A percentile compares a stretch with the other conserved stretches of the same genome.
Conservation (phyloP, 2,329 filamentous ascomycete genomes). For the Talaromyces sp. region DNA sequence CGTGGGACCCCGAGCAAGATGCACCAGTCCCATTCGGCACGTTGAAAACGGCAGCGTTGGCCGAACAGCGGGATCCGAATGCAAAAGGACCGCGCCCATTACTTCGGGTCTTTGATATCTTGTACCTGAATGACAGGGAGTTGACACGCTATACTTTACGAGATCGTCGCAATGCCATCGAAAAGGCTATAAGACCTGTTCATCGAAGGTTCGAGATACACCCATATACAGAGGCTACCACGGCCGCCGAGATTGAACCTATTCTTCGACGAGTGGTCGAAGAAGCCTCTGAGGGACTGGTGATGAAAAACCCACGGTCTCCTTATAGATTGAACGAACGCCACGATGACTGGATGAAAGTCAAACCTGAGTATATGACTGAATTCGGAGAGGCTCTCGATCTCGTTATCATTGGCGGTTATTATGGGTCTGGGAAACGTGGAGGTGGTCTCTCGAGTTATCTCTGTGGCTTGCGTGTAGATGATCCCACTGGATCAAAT, state of each 20-base stretch:
- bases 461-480: conserved; percentile 78
- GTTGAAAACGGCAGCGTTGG: conserved; percentile 82
- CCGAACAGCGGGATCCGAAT: conserved; percentile 71
- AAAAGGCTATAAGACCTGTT: conserved; percentile 65
- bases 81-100: conserved; percentile 67
- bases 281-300: conserved; percentile 82
- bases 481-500: conserved; percentile 55
- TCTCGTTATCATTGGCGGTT: conserved; percentile 83
- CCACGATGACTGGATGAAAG: conserved; percentile 96
- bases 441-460: conserved; percentile 83
- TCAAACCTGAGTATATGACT: conserved; percentile 97
- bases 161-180: conserved; percentile 73
- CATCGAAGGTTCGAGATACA: conserved; percentile 81
- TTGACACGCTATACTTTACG: conserved; percentile 79
- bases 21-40: conserved; percentile 87
- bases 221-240: conserved; percentile 62
- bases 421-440: conserved; percentile 82
- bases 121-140: conserved; percentile 78
- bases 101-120: conserved; percentile 84
- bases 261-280: conserved; percentile 78
- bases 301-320: conserved; percentile 89
- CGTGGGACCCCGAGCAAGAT: conserved; percentile 85
- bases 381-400: conserved; percentile 94
- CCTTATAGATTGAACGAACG: conserved; percentile 83
- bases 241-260: conserved; percentile 71